Conservation (phyloP, 768 basidiomycete species). For the Mycena polygramma region DNA sequence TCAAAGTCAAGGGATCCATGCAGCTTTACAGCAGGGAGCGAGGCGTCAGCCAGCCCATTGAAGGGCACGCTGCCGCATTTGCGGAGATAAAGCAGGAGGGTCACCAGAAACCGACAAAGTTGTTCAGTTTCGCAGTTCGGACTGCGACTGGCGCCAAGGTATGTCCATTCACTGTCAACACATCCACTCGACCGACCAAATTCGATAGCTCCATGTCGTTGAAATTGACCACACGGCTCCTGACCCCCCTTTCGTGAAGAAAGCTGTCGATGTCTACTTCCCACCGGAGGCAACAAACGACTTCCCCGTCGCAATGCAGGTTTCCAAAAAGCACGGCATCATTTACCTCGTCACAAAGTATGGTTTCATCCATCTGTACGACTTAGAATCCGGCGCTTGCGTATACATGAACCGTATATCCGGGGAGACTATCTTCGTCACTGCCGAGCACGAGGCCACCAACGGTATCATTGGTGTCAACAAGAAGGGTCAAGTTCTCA, state of each 20-base stretch:
- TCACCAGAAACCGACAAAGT: constrained; percentile 84
- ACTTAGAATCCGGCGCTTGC: constrained; percentile 96
- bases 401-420: constrained; percentile 99
- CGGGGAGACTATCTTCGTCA: constrained; percentile 99
- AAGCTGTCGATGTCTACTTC: constrained; percentile 99
- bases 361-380: constrained; percentile 99
- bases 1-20: constrained; percentile 99
- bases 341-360: constrained; percentile 98
- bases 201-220: constrained; percentile 90
- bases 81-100: constrained; percentile 94
- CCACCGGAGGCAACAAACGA: constrained; percentile 98
- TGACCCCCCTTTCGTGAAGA: constrained; percentile 95
- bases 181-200: constrained; percentile 10
- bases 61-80: constrained; percentile 98
- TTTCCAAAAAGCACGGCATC: constrained; percentile 96
- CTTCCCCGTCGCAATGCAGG: constrained; percentile 99
- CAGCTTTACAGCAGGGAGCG: constrained; percentile 95
- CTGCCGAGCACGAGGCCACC: constrained; percentile 93
- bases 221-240: constrained; percentile 97
- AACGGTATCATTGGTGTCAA: constrained; percentile 99
- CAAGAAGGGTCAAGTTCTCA: constrained; percentile 98
- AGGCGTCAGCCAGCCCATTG: constrained; percentile 96
- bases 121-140: constrained; percentile 95
- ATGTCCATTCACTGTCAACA: constrained; percentile 39
- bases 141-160: constrained; percentile 99